Percentiles rank a stretch among this genome's conserved stretches.
phyloP scores from a whole-genome alignment of 1,284 basidiomycete genomes.

The Cutaneotrichosporon spelunceum region DNA sequence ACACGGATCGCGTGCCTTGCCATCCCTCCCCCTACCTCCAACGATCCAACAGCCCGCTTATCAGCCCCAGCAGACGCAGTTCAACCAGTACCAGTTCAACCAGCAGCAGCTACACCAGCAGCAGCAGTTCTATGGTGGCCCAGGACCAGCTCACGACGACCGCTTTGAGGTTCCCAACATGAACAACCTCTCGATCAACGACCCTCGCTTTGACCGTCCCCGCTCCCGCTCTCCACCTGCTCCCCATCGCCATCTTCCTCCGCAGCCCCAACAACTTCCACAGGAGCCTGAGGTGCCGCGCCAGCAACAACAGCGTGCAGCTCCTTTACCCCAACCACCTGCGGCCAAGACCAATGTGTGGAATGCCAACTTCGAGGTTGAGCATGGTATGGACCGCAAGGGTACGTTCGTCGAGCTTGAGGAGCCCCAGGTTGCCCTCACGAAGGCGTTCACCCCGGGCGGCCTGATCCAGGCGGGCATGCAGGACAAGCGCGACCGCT shows the following conservation, averaged over 20 bases:
- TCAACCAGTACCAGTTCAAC: constrained; percentile 3
- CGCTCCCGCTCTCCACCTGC: constrained; percentile 22
- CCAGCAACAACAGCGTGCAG: constrained; percentile 9
- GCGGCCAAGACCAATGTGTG: constrained; percentile 62
- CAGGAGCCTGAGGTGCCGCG: constrained; percentile 2
- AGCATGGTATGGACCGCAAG: constrained; percentile 55
- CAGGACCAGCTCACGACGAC: constrained; percentile 10
- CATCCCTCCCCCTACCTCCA: constrained; percentile 23
- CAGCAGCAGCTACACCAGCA: constrained; percentile 14
- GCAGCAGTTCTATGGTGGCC: constrained; percentile 9
- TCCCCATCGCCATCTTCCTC: constrained; percentile 21
- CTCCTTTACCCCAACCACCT: constrained; percentile 57
- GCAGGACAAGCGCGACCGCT: constrained; percentile 91
- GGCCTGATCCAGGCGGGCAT: constrained; percentile 90
- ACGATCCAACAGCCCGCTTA: not conserved
- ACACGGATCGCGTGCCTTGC: constrained; percentile 27
- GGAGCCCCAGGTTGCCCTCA: constrained; percentile 67
- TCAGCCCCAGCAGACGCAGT: constrained; percentile 7
- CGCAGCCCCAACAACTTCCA: constrained; percentile 18
- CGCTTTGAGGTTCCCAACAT: constrained; percentile 9
- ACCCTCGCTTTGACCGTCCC: constrained; percentile 9
- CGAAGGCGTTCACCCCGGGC: constrained; percentile 89
- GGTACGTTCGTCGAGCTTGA: constrained; percentile 75
- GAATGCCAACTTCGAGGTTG: constrained; percentile 74
- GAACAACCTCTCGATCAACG: constrained; percentile 20